These are phyloP conservation scores for Kodamaea sagamina DNA, from an alignment of 805 yeast genomes.

Conservation along the genomic window DNA sequence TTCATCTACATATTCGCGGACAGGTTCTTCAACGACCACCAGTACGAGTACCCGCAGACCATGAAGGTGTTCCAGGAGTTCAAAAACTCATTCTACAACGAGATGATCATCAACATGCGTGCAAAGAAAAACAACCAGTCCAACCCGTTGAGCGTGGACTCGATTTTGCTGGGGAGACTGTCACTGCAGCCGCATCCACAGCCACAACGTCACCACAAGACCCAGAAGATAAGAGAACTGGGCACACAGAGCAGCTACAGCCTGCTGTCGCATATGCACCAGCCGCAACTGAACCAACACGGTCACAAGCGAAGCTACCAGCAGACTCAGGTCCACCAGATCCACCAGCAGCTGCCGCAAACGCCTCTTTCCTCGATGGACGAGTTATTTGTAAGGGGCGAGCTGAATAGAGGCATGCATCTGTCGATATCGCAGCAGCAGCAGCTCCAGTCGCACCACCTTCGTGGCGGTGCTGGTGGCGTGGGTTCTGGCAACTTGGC, in stretches of 20 bases:
- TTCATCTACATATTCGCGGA: slow-evolving; percentile 45
- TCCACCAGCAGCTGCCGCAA: slow-evolving; percentile 11
- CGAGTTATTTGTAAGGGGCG: slow-evolving; percentile 15
- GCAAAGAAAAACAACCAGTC: slow-evolving; percentile 7
- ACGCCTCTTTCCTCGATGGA: slow-evolving; percentile 15
- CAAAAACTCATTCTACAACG: slow-evolving; percentile 43
- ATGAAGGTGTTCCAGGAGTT: slow-evolving; percentile 45
- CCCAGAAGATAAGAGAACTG: background rate
- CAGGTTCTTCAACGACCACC: slow-evolving; percentile 41
- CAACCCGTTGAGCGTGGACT: slow-evolving; percentile 8
- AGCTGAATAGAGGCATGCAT: slow-evolving; percentile 1
- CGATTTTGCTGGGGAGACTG: slow-evolving; percentile 9
- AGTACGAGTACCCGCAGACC: slow-evolving; percentile 46
- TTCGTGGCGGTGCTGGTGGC: slow-evolving; percentile 6
- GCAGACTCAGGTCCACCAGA: slow-evolving; percentile 12
- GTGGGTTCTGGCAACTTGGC: background rate
- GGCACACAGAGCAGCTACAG: background rate
- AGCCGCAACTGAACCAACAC: slow-evolving; percentile 1
- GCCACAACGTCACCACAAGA: background rate
- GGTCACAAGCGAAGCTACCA: slow-evolving; percentile 2
- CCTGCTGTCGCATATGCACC: slow-evolving; percentile 4
- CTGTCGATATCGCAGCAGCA: slow-evolving; percentile 2
- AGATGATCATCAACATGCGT: slow-evolving; percentile 36
- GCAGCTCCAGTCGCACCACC: slow-evolving; percentile 9
- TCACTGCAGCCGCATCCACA: slow-evolving; percentile 10